Evolutionary conservation across 192 early-diverging fungal species (phyloP), one percentile per base, ranked within the genome.

Genomic region (Backusella psychrophila): DNA sequence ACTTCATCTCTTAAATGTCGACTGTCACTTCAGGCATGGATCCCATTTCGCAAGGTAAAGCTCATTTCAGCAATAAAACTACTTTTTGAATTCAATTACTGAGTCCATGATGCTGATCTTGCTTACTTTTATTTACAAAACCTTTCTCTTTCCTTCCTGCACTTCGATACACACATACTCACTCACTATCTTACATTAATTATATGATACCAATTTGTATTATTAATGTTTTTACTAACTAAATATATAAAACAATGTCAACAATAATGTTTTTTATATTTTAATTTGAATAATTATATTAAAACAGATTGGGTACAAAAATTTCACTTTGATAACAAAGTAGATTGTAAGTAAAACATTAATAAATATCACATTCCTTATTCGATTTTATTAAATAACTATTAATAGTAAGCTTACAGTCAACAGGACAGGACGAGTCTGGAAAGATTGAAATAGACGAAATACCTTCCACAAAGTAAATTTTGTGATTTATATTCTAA

Each of bases 321-420:
- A 52, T 44, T 79, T 29, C 78, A 75, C 31, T 71, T 79, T 70
- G 67, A 53, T 8, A 79, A 75, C 39, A 66, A 73, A 44, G 35
- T 79, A 44, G 78, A 79, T 68, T 69, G 78, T 79, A 74, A 74
- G 70, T 70, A 7, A 31, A n/a, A 21, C 36, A 29, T 36, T 44
- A 21, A 44, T 53, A 46, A 42, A 72, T 23, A 8, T 8, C n/a
- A 63, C 11, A 63, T 63, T 29, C 56, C 26, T 5, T 63, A 29
- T 63, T 23, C 21, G 26, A 12, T 63, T 29, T 63, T 59, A 59
- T 63, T 63, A 29, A 29, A 26, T 11, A 12, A 14, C 26, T 63
- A 63, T 63, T 63, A 72, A 63, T 79, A 77, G 81, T 77, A 44
- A 76, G 73, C 46, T 49, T 77, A 44, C 82, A 80, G 36, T 19